Conservation (phyloP, 495 filamentous ascomycete genomes). For the Trichoderma gamsii region DNA sequence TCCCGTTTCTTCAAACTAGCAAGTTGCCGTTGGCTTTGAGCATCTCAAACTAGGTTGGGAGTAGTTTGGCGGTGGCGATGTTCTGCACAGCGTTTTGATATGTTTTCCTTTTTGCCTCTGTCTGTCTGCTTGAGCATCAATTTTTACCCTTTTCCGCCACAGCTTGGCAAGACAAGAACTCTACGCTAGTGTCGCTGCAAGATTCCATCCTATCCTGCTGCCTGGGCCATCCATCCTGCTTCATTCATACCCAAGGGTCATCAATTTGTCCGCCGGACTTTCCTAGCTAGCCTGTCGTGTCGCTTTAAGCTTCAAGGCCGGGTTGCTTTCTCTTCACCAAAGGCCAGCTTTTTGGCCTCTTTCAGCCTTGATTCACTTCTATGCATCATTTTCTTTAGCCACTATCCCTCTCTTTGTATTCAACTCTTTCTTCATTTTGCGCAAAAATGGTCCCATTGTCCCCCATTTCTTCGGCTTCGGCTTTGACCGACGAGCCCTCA, state of each 20-base stretch:
- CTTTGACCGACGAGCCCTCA: background rate
- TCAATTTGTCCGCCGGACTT: background rate
- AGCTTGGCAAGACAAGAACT: background rate
- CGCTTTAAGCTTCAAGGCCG: background rate
- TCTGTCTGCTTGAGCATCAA: too few species aligned
- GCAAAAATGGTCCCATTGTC: background rate
- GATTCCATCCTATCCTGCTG: background rate
- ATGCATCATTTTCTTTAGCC: background rate
- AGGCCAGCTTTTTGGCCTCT: background rate
- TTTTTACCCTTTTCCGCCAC: too few species aligned
- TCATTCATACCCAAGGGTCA: background rate
- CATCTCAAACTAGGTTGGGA: too few species aligned
- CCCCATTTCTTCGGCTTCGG: slow-evolving; percentile 14
- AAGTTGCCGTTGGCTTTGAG: too few species aligned
- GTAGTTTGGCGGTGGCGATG: too few species aligned
- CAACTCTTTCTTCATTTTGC: background rate
- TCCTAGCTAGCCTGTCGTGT: background rate
- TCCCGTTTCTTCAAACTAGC: too few species aligned
- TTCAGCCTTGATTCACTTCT: background rate
- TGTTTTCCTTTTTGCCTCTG: too few species aligned
- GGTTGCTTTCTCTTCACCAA: background rate
- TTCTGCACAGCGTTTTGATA: too few species aligned
- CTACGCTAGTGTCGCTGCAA: background rate
- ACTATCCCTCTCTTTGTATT: background rate
- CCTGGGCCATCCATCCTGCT: background rate